phyloP scores from a whole-genome alignment of 2,329 filamentous ascomycete species.

The Claviceps quebecensis region DNA sequence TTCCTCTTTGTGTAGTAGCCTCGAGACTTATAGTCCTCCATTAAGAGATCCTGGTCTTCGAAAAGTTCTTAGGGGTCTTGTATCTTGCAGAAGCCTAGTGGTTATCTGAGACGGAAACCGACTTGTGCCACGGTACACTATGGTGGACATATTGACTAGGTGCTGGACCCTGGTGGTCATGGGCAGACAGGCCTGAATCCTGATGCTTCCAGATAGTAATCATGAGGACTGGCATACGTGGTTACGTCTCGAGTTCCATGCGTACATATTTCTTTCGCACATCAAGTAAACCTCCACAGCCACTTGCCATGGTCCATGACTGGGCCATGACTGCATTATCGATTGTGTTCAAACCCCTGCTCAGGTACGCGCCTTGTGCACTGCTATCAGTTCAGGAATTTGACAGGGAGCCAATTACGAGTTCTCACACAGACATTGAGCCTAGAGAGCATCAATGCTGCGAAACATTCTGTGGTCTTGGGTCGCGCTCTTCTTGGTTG shows the following conservation, averaged over 20 bases:
- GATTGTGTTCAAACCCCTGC: slow-evolving; percentile 24
- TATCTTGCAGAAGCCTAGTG: slow-evolving; percentile 71
- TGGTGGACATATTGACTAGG: background rate
- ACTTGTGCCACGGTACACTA: slow-evolving; percentile 46
- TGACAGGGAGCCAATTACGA: slow-evolving; percentile 80
- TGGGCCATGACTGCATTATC: background rate
- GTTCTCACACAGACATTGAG: slow-evolving; percentile 47
- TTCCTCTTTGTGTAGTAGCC: background rate
- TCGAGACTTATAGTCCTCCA: background rate
- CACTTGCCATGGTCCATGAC: background rate
- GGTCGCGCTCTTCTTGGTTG: slow-evolving; percentile 68
- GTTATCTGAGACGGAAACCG: slow-evolving; percentile 42
- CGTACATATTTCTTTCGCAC: background rate
- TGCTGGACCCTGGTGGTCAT: background rate
- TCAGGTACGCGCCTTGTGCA: slow-evolving; percentile 76
- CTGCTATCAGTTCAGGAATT: slow-evolving; percentile 51
- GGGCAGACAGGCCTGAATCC: background rate
- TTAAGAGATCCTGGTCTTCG: background rate
- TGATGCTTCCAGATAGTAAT: background rate
- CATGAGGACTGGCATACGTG: background rate
- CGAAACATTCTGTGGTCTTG: slow-evolving; percentile 30
- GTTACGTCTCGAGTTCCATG: background rate
- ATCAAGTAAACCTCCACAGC: no score
- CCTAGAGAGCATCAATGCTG: slow-evolving; percentile 17
- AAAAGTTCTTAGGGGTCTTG: no score